These are phyloP conservation scores for Trichosanthes truncata DNA, from an alignment of 306 rosid species.

Conservation along the genomic window DNA sequence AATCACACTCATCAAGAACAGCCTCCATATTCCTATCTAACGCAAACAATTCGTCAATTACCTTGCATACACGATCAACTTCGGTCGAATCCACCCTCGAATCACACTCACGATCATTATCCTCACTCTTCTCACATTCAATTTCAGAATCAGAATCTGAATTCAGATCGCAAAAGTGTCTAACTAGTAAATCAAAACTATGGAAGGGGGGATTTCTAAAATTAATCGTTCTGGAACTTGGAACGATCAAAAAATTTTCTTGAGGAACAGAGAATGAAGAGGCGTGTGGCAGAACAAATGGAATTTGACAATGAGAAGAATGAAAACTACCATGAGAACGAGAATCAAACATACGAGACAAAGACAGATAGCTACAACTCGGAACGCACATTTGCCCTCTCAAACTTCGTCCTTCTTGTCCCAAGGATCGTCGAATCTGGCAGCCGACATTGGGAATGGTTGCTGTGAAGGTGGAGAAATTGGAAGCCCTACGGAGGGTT, in stretches of 20 bases:
- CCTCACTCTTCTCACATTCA: slow-evolving; percentile 14
- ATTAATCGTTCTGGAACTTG: slow-evolving; percentile 1
- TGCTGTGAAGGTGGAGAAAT: slow-evolving; percentile 15
- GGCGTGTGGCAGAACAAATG: slow-evolving; percentile 77
- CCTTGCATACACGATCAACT: slow-evolving; percentile 65
- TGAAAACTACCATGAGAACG: slow-evolving; percentile 38
- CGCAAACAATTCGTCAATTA: slow-evolving; percentile 82
- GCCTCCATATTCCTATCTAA: slow-evolving; percentile 90
- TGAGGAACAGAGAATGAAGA: slow-evolving; percentile 49
- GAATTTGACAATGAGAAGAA: slow-evolving; percentile 61
- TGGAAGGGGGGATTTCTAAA: background rate
- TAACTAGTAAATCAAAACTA: slow-evolving; percentile 2
- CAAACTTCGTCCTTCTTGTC: slow-evolving; percentile 22
- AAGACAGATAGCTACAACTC: slow-evolving; percentile 71
- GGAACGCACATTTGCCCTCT: slow-evolving; percentile 44
- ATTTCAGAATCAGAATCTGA: slow-evolving; percentile 25
- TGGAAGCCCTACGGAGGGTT: slow-evolving; percentile 12
- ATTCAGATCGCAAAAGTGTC: slow-evolving; percentile 24
- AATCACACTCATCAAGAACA: slow-evolving; percentile 62
- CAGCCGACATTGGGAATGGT: slow-evolving; percentile 31
- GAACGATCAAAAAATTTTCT: slow-evolving; percentile 32
- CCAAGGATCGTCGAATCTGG: slow-evolving; percentile 27
- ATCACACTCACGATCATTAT: slow-evolving; percentile 10
- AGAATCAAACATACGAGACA: slow-evolving; percentile 71
- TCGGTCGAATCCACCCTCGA: slow-evolving; percentile 44